phyloP scores from a whole-genome alignment of 2,329 filamentous ascomycete genomes.

The Leptographium procerum region DNA sequence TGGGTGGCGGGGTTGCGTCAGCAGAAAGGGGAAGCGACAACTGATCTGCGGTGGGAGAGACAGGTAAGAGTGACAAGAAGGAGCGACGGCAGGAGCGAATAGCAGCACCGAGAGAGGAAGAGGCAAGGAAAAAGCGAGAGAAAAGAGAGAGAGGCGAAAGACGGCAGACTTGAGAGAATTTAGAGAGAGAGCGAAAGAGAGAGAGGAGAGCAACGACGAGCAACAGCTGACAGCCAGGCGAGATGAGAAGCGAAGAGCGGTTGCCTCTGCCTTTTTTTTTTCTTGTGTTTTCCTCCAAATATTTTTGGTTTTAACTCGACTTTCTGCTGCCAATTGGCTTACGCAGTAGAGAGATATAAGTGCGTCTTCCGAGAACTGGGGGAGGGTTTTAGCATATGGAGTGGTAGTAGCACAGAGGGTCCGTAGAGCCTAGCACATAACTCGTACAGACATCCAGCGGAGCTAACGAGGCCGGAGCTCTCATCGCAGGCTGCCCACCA shows the following conservation, averaged over 20 bases:
- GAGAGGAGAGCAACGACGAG: background rate
- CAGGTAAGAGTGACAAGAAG: background rate
- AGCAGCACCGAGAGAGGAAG: background rate
- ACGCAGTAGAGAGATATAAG: background rate
- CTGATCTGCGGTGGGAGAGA: background rate
- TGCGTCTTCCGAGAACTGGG: background rate
- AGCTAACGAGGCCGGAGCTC: background rate
- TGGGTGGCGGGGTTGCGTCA: background rate
- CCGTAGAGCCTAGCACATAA: background rate
- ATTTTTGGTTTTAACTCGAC: background rate
- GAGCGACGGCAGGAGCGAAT: too few species aligned
- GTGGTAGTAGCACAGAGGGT: background rate
- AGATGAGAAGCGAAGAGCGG: background rate
- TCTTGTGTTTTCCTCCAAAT: background rate
- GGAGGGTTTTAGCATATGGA: too few species aligned
- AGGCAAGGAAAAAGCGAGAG: background rate
- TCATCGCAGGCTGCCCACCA: background rate
- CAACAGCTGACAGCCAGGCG: background rate
- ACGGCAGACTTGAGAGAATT: background rate
- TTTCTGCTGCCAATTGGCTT: background rate
- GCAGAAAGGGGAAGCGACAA: background rate
- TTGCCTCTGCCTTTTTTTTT: background rate
- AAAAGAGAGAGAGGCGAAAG: background rate
- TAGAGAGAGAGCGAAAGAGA: background rate
- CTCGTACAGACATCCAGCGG: background rate